Percentiles rank a stretch among this genome's conserved stretches.
Conservation (phyloP, 257 asterid species). For the Nicotiana attenuata region DNA sequence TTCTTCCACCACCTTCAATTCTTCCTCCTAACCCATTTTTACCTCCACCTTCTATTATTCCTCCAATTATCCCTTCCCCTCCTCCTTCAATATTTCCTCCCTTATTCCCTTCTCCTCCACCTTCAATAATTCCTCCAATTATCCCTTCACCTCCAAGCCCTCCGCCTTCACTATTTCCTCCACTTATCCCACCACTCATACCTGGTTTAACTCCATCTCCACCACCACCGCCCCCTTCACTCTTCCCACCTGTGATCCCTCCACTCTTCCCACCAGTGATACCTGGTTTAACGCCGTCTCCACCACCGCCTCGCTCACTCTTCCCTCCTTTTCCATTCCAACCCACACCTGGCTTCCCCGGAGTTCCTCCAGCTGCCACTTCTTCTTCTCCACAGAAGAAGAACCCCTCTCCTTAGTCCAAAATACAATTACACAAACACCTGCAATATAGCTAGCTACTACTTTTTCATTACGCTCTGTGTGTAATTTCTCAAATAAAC, state of each 20-base stretch:
- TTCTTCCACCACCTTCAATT: conserved; percentile 24
- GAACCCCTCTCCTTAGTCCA: conserved; percentile 11
- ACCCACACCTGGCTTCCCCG: conserved; percentile 46
- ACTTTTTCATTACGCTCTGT: not conserved
- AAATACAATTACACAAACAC: conserved; percentile 2
- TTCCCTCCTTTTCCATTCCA: too few species aligned
- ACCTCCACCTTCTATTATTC: conserved; percentile 47
- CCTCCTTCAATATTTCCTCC: conserved; percentile 43
- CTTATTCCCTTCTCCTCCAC: conserved; percentile 41
- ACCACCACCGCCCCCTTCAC: conserved; percentile 42
- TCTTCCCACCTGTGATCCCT: conserved; percentile 40
- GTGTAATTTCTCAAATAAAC: not conserved
- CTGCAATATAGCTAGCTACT: not conserved
- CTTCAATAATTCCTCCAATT: conserved; percentile 50
- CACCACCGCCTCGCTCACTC: too few species aligned
- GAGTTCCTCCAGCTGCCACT: conserved; percentile 43
- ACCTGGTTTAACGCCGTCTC: not conserved
- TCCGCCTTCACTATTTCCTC: conserved; percentile 23
- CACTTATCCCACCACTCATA: conserved; percentile 26
- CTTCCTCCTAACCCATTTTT: conserved; percentile 40
- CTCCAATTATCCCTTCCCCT: conserved; percentile 38
- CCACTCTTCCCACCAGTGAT: conserved; percentile 47
- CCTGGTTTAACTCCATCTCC: conserved; percentile 55
- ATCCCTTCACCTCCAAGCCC: conserved; percentile 40
- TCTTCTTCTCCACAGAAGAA: conserved; percentile 30